Evolutionary conservation across 1,284 basidiomycete genomes (phyloP), one percentile per base, ranked within the genome.

Genomic region (Ustilago nuda): DNA sequence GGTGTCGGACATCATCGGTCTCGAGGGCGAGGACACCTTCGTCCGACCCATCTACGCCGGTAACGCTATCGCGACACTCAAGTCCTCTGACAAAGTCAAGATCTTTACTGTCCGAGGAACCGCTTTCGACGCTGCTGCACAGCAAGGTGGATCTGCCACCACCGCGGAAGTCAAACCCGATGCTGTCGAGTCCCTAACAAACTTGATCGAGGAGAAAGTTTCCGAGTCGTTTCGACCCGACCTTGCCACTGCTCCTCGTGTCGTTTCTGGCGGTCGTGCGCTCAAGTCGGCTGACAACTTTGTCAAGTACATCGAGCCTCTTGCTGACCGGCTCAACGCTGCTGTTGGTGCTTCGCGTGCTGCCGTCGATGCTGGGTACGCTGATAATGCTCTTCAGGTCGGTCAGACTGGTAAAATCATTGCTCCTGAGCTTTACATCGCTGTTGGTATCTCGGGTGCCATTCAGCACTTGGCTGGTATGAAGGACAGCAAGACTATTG

Each of bases 381-480:
- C 94, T 56, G 97, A 99, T 87, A 99, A 99, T 87, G 96, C 94
- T 8, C 87, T 98, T 66, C 97, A 99, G 88, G 97, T 99, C 35
- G 97, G 97, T 41, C 97, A 99, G 89, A 99, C 97, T 0, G 97
- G 97, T 69, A 99, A 99, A 88, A 89, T 89, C 70, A 83, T 88
- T 27, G 85, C 84, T 32, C 96, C 95, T 0, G 93, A 98, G 87
- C 88, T 99, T 65, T 99, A 99, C 87, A 90, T 99, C 85, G 97
- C 97, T 15, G 87, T 99, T 56, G 97, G 97, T 72, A 99, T 99
- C 83, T 97, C 94, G 35, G 97, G 97, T 51, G 97, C 95, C 27
- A 99, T 99, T 82, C 97, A 99, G 88, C 97, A 99, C 88, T 89
- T 99, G 72, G 97, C 97, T 33, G 97, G 97, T 36, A 99, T 99